phyloP scores from a whole-genome alignment of 2,329 filamentous ascomycete species.

The Clonostachys solani region DNA sequence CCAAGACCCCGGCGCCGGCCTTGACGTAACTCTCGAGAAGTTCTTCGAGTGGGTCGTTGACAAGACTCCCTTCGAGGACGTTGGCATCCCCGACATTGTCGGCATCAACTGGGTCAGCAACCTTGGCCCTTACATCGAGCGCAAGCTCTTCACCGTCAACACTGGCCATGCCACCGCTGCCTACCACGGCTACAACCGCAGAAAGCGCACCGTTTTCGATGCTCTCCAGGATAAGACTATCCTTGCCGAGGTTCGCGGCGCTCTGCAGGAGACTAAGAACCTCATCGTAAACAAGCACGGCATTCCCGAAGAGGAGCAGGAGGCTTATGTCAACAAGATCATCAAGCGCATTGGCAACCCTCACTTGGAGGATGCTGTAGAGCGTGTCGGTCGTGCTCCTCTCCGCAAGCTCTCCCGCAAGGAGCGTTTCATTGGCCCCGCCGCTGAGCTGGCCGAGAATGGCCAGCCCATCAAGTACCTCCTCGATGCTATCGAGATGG shows the following conservation, averaged over 20 bases:
- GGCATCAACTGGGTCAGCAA: conserved; percentile 92
- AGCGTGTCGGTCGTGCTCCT: conserved; percentile 92
- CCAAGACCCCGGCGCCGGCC: conserved; percentile 72
- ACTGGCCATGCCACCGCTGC: conserved; percentile 94
- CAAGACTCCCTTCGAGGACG: conserved; percentile 72
- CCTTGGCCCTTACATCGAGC: conserved; percentile 93
- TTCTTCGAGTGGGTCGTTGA: conserved; percentile 99
- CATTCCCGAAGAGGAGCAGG: conserved; percentile 71
- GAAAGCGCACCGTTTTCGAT: conserved; percentile 86
- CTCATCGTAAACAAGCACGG: conserved; percentile 85
- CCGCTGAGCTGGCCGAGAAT: conserved; percentile 80
- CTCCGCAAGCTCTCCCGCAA: conserved; percentile 91
- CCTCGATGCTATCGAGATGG: conserved; percentile 82
- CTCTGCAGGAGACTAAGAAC: conserved; percentile 78
- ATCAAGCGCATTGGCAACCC: conserved; percentile 91
- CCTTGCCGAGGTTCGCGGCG: conserved; percentile 71
- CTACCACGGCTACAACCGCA: conserved; percentile 86
- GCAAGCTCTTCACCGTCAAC: conserved; percentile 99
- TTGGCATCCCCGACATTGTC: conserved; percentile 64
- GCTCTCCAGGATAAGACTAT: conserved; percentile 79
- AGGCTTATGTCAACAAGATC: conserved; percentile 87
- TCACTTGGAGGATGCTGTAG: conserved; percentile 84
- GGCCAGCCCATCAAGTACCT: conserved; percentile 70
- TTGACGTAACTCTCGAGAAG: conserved; percentile 94
- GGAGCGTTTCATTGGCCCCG: conserved; percentile 93